Conservation (phyloP, 371 early-diverging fungal species). For the Vairimorpha apis region DNA sequence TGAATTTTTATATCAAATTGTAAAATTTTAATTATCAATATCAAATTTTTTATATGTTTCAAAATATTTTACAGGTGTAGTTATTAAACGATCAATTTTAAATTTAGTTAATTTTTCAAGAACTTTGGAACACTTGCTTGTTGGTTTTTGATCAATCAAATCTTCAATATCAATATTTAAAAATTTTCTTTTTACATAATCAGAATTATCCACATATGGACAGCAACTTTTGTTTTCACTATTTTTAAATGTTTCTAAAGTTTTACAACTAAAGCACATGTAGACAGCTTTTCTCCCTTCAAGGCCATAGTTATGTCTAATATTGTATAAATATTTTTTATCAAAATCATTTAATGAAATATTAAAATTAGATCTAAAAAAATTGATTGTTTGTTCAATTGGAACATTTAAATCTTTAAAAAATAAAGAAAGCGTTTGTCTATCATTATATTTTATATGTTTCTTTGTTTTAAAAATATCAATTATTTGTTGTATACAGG, state of each 20-base stretch:
- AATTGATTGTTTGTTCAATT: conserved; percentile 50
- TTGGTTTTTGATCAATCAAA: conserved; percentile 3
- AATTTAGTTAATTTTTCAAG: not conserved
- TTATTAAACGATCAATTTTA: conserved; percentile 3
- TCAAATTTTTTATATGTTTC: conserved; percentile 3
- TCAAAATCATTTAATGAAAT: conserved; percentile 78
- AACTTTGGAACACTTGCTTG: conserved; percentile 21
- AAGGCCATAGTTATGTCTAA: conserved; percentile 89
- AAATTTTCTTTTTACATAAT: conserved; percentile 14
- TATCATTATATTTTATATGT: conserved; percentile 62
- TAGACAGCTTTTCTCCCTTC: conserved; percentile 89
- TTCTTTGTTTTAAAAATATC: conserved; percentile 39
- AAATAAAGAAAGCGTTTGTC: conserved; percentile 57
- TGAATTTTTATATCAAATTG: not conserved
- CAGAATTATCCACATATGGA: conserved; percentile 45
- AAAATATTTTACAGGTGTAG: conserved; percentile 35
- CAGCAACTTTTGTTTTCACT: conserved; percentile 28
- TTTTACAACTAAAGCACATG: conserved; percentile 77
- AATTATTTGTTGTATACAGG: conserved; percentile 55
- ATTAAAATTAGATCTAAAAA: conserved; percentile 61
- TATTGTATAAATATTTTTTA: conserved; percentile 82
- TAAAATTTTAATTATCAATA: not conserved
- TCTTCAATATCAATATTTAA: conserved; percentile 31
- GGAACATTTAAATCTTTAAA: conserved; percentile 59
- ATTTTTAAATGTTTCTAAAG: conserved; percentile 72